phyloP scores from a whole-genome alignment of 345 rosid genomes.

The Eucalyptus coolabah region DNA sequence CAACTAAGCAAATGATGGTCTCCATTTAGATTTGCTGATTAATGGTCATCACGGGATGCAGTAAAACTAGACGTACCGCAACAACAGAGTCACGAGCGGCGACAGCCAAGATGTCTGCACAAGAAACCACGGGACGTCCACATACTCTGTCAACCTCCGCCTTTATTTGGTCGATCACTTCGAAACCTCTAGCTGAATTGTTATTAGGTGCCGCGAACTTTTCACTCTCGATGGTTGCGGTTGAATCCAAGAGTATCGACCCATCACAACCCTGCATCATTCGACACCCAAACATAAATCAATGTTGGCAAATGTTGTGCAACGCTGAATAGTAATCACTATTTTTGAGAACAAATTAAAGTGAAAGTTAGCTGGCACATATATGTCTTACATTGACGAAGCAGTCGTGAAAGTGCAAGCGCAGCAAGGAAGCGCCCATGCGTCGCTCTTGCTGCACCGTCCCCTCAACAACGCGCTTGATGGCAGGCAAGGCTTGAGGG shows the following conservation, averaged over 20 bases:
- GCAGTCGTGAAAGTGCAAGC: conserved; percentile 56
- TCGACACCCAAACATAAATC: neutral
- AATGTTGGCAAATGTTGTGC: neutral
- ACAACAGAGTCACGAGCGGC: conserved; percentile 48
- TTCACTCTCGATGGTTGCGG: conserved; percentile 37
- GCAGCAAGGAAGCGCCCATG: conserved; percentile 43
- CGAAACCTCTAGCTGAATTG: conserved; percentile 42
- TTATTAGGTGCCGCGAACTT: conserved; percentile 23
- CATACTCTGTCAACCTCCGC: conserved; percentile 35
- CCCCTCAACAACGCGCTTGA: conserved; percentile 9
- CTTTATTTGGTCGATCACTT: conserved; percentile 50
- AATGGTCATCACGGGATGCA: neutral
- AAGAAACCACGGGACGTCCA: conserved; percentile 36
- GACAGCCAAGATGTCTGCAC: conserved; percentile 50
- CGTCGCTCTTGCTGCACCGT: conserved; percentile 27
- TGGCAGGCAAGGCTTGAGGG: conserved; percentile 30
- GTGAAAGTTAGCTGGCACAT: neutral
- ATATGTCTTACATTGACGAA: conserved; percentile 27
- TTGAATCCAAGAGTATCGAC: conserved; percentile 42
- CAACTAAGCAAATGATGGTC: neutral
- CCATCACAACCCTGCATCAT: conserved; percentile 60
- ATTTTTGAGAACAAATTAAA: neutral
- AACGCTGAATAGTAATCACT: neutral
- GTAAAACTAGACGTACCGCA: conserved; percentile 9
- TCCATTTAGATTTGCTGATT: neutral